Conservation (phyloP, 2,329 filamentous ascomycete genomes). For the Zymoseptoria tritici region DNA sequence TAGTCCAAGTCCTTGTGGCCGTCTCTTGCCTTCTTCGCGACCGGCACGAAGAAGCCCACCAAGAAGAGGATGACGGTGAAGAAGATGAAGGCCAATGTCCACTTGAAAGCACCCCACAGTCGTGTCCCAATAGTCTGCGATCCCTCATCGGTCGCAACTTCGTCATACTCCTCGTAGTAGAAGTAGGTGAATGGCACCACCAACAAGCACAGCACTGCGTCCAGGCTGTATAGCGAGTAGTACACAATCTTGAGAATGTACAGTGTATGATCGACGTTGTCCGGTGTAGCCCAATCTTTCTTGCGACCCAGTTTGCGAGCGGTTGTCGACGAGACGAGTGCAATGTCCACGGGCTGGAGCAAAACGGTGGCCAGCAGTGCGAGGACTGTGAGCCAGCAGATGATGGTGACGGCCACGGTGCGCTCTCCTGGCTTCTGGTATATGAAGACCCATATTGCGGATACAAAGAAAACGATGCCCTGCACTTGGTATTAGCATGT, state of each 20-base stretch:
- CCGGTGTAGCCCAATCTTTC: constrained; percentile 90
- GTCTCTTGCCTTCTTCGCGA: constrained; percentile 57
- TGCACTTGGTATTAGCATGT: neutral
- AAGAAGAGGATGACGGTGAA: constrained; percentile 78
- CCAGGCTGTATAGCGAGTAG: constrained; percentile 85
- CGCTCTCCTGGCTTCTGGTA: constrained; percentile 88
- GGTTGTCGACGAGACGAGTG: constrained; percentile 82
- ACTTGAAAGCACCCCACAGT: constrained; percentile 80
- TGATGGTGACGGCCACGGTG: constrained; percentile 69
- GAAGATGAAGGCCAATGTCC: constrained; percentile 76
- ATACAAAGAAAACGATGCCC: constrained; percentile 62
- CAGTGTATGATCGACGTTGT: constrained; percentile 69
- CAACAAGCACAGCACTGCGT: constrained; percentile 80
- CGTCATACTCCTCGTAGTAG: constrained; percentile 95
- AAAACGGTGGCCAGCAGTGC: constrained; percentile 85
- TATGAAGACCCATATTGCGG: constrained; percentile 78
- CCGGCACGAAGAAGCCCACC: constrained; percentile 87
- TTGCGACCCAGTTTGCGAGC: constrained; percentile 68
- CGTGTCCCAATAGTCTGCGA: constrained; percentile 63
- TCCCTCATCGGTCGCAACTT: constrained; percentile 75
- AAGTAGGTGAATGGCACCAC: constrained; percentile 96
- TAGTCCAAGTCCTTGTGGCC: constrained; percentile 78
- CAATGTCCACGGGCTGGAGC: constrained; percentile 89
- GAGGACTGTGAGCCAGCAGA: constrained; percentile 81
- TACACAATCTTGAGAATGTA: constrained; percentile 81